Percentiles rank a stretch among this genome's conserved stretches.
Evolutionary conservation across 2,329 filamentous ascomycete genomes (phyloP).

Genomic region (Ilyonectria destructans): DNA sequence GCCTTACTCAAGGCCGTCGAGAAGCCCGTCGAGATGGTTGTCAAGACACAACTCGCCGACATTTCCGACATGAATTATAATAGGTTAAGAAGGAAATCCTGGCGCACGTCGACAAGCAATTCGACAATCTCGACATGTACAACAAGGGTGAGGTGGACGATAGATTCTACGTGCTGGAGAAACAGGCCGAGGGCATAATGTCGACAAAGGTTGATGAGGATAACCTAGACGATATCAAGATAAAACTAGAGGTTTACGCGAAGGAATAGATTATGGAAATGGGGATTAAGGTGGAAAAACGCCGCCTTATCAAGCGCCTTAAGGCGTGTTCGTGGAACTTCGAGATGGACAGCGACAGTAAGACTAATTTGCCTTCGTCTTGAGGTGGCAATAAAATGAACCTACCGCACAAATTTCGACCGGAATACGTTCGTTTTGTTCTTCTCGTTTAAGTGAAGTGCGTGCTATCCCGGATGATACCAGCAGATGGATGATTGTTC

Average conservation of each 20-base stretch:
- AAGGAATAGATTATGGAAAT: neutral
- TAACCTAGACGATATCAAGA: neutral
- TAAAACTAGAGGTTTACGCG: neutral
- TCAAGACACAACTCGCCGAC: neutral
- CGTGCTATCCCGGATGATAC: too few relatives aligned
- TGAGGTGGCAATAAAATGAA: too few relatives aligned
- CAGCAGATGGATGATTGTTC: too few relatives aligned
- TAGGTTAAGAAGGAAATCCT: neutral
- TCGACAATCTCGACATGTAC: conserved; percentile 4
- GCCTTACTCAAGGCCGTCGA: neutral
- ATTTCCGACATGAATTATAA: neutral
- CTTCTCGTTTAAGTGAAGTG: too few relatives aligned
- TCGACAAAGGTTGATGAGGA: conserved; percentile 11
- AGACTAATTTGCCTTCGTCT: too few relatives aligned
- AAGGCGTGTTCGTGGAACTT: conserved; percentile 6
- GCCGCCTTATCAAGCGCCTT: neutral
- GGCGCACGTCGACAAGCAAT: conserved; percentile 7
- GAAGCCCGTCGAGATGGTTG: neutral
- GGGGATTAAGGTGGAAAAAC: neutral
- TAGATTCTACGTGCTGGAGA: conserved; percentile 5
- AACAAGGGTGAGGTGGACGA: neutral
- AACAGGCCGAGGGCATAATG: neutral
- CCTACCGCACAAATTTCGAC: too few relatives aligned
- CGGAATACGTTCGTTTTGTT: too few relatives aligned
- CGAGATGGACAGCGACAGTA: neutral